A percentile compares a stretch with the other conserved stretches of the same genome.
These are phyloP conservation scores for Eucalyptus sp. DNA, from an alignment of 345 rosid species.

Conservation along the genomic window DNA sequence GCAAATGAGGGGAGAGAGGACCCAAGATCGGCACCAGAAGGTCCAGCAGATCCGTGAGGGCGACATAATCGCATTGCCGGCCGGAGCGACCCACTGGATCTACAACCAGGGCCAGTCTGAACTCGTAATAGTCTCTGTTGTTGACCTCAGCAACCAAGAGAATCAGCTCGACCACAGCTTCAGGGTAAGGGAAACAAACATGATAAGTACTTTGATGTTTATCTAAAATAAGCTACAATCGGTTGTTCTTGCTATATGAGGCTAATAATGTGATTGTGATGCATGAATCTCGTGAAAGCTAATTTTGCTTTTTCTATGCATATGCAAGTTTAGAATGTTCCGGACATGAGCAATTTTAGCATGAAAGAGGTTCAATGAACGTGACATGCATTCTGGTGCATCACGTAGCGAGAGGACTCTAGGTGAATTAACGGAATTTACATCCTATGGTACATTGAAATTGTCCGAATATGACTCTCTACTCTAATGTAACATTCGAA, in stretches of 20 bases:
- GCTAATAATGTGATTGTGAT: not conserved
- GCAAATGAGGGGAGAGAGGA: not conserved
- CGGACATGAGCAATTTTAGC: not conserved
- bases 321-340: not conserved
- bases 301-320: not conserved
- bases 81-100: constrained; percentile 34
- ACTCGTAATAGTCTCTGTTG: constrained; percentile 17
- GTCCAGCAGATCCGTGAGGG: constrained; percentile 19
- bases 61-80: constrained; percentile 25
- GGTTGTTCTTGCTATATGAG: not conserved
- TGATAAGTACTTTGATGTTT: not conserved
- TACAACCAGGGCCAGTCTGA: constrained; percentile 22
- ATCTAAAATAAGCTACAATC: not conserved
- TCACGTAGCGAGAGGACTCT: not conserved
- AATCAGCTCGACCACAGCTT: constrained; percentile 38
- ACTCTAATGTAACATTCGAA: not conserved
- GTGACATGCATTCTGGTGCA: not conserved
- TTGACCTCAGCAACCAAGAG: constrained; percentile 10
- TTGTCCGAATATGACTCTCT: not conserved
- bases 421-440: not conserved
- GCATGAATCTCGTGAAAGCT: not conserved
- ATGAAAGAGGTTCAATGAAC: not conserved
- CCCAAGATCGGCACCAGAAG: constrained; percentile 18
- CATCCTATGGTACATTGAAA: not conserved
- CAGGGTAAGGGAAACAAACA: constrained; percentile 21